These are phyloP conservation scores for Ogataea glucozyma DNA, from an alignment of 805 yeast genomes.

Conservation along the genomic window DNA sequence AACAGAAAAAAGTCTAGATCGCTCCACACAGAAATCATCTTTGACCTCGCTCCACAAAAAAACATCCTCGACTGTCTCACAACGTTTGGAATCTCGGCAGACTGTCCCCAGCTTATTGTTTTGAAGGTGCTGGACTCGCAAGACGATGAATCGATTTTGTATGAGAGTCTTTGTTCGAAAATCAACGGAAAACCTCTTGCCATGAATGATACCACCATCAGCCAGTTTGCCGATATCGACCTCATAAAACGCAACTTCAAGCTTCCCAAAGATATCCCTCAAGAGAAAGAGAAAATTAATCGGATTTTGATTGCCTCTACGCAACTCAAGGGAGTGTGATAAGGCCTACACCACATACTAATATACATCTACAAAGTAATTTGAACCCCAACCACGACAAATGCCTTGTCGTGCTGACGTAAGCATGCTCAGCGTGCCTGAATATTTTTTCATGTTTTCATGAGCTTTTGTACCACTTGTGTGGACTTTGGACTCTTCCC, in stretches of 20 bases:
- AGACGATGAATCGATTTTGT: constrained; percentile 1
- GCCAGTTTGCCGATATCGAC: constrained; percentile 35
- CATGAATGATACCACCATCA: constrained; percentile 36
- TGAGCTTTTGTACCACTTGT: no score
- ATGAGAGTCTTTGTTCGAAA: constrained; percentile 20
- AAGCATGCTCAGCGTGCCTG: no score
- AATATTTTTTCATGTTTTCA: no score
- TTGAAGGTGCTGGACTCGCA: constrained; percentile 45
- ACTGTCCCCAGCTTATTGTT: constrained; percentile 46
- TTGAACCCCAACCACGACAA: no score
- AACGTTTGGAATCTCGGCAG: constrained; percentile 62
- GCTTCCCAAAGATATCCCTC: constrained; percentile 18
- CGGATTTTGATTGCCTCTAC: constrained; percentile 29
- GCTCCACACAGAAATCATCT: constrained; percentile 70
- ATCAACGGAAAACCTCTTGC: constrained; percentile 39
- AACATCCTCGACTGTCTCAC: constrained; percentile 72
- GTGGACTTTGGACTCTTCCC: no score
- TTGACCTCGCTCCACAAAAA: constrained; percentile 67
- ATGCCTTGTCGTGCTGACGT: constrained; percentile 1
- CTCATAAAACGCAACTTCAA: constrained; percentile 30
- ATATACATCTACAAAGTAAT: not conserved
- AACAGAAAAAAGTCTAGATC: constrained; percentile 60
- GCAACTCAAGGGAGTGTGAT: constrained; percentile 32
- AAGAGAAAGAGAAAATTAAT: constrained; percentile 23
- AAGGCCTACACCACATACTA: not conserved